Conservation (phyloP, 75 land plant species). For the Isoetes taiwanensis region DNA sequence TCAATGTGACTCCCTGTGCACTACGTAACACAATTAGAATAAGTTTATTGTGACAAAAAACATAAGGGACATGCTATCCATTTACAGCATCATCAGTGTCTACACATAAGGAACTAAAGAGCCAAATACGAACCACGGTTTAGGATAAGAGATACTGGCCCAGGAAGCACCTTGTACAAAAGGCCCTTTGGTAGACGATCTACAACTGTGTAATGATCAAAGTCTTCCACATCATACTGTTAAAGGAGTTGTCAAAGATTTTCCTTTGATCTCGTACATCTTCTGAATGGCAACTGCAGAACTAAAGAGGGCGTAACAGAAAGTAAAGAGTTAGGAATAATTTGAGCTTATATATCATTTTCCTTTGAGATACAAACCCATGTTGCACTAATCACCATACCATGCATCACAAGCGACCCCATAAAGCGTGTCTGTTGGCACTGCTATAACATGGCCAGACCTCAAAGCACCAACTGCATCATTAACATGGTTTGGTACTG, state of each 20-base stretch:
- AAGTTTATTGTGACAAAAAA: no score
- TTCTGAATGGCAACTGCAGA: slow-evolving; percentile 55
- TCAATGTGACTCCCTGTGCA: no score
- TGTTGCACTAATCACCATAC: no score
- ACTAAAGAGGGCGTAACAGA: slow-evolving; percentile 22
- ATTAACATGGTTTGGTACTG: slow-evolving; percentile 28
- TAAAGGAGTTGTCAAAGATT: slow-evolving; percentile 56
- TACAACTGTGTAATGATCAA: slow-evolving; percentile 47
- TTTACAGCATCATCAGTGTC: no score
- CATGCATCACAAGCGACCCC: slow-evolving; percentile 97
- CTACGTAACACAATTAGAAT: no score
- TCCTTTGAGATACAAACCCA: no score
- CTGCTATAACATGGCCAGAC: slow-evolving; percentile 70
- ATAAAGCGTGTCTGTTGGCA: slow-evolving; percentile 97
- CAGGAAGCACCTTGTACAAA: slow-evolving; percentile 65
- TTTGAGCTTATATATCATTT: no score
- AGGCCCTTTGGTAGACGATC: slow-evolving; percentile 68
- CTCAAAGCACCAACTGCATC: slow-evolving; percentile 62
- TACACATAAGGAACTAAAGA: no score
- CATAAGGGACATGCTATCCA: no score
- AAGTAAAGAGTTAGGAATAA: no score
- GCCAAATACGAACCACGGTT: slow-evolving; percentile 50
- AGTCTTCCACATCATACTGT: slow-evolving; percentile 77
- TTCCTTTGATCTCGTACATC: slow-evolving; percentile 90
- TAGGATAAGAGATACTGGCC: slow-evolving; percentile 85